These are phyloP conservation scores for Xylaria sp. DNA, from an alignment of 2,329 filamentous ascomycete genomes.

Conservation along the genomic window DNA sequence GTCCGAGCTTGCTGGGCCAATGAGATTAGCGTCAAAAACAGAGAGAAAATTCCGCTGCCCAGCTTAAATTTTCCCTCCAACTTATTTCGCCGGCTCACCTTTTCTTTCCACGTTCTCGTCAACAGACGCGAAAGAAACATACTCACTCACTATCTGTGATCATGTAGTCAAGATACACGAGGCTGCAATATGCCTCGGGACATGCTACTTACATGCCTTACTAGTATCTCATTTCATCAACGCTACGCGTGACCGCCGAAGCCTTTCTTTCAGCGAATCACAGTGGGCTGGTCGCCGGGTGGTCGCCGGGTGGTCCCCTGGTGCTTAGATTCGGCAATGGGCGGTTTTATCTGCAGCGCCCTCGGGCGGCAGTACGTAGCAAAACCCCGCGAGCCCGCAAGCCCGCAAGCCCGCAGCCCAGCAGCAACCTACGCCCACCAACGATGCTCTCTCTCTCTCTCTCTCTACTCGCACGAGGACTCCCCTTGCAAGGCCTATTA, in stretches of 20 bases:
- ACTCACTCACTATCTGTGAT: not conserved
- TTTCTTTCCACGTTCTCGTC: not conserved
- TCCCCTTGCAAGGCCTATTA: not conserved
- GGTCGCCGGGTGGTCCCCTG: not conserved
- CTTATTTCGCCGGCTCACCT: not conserved
- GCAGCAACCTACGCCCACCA: too few relatives aligned
- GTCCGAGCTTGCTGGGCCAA: not conserved
- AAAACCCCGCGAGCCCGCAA: conserved; percentile 32
- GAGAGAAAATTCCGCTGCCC: not conserved
- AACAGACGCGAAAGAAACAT: not conserved
- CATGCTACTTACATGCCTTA: not conserved
- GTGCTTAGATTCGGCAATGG: conserved; percentile 37
- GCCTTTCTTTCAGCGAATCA: not conserved
- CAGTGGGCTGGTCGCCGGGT: too few relatives aligned
- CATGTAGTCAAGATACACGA: conserved; percentile 7
- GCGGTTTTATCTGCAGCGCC: conserved; percentile 22
- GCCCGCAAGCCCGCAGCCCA: not conserved
- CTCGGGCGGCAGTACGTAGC: conserved; percentile 19
- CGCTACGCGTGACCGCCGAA: not conserved
- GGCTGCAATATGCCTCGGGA: conserved; percentile 18
- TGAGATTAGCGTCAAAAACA: not conserved
- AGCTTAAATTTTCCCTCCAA: not conserved
- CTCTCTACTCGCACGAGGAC: too few relatives aligned
- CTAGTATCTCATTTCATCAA: not conserved
- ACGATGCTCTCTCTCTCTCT: too few relatives aligned